Evolutionary conservation across 495 filamentous ascomycete genomes (phyloP).

Genomic region (Recurvomyces mirabilis): DNA sequence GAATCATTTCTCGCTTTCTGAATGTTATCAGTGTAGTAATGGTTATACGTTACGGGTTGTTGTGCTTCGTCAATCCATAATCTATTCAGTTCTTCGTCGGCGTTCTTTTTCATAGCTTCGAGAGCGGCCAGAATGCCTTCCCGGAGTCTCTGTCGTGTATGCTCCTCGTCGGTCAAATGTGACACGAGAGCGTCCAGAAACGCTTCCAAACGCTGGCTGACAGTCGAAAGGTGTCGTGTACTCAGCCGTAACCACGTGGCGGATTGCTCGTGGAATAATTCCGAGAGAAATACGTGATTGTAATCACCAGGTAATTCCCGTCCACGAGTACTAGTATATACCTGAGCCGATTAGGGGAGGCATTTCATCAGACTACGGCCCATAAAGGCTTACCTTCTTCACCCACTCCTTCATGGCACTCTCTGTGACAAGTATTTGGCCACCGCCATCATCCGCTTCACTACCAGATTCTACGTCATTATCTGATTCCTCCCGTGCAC

Average conservation of each 20-base stretch:
- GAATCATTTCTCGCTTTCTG: slow-evolving; percentile 3
- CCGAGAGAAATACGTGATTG: slow-evolving; percentile 40
- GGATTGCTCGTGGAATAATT: slow-evolving; percentile 12
- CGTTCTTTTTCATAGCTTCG: no score
- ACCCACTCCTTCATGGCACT: not conserved
- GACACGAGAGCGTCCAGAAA: no score
- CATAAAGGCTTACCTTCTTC: not conserved
- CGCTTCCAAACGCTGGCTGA: no score
- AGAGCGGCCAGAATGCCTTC: no score
- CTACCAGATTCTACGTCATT: not conserved
- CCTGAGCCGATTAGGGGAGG: slow-evolving; percentile 4
- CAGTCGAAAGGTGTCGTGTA: no score
- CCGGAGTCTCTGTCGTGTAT: no score
- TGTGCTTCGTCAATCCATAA: slow-evolving; percentile 6
- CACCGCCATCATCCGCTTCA: no score
- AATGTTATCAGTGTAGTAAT: slow-evolving; percentile 17
- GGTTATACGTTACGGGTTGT: slow-evolving; percentile 13
- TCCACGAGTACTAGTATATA: slow-evolving; percentile 26
- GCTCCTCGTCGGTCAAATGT: no score
- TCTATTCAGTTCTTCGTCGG: slow-evolving; percentile 2
- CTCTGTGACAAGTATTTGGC: not conserved
- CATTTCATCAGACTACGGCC: no score
- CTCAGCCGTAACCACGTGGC: no score
- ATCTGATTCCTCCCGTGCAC: not conserved
- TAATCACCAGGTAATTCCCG: slow-evolving; percentile 43